Percentiles rank a stretch among this genome's conserved stretches.
phyloP scores from a whole-genome alignment of 139 green algal species.

The Chlorella ohadii region DNA sequence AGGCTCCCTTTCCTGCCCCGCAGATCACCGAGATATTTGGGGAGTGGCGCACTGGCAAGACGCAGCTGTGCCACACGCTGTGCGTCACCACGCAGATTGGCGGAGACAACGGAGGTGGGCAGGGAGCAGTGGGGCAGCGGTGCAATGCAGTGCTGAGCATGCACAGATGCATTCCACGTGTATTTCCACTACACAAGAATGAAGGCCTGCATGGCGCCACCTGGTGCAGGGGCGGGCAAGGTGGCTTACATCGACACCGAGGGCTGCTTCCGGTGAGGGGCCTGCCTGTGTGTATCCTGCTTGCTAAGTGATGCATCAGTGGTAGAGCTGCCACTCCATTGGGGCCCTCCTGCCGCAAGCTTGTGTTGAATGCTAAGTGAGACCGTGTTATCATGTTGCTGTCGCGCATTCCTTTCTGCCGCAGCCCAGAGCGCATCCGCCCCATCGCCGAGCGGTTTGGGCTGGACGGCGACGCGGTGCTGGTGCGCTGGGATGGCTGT shows the following conservation, averaged over 20 bases:
- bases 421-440: slow-evolving; percentile 78
- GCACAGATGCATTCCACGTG: no score
- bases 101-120: slow-evolving; percentile 23
- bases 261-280: slow-evolving; percentile 77
- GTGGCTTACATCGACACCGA: slow-evolving; percentile 95
- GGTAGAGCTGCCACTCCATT: no score
- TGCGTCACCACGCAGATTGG: slow-evolving; percentile 82
- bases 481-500: slow-evolving; percentile 22
- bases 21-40: slow-evolving; percentile 89
- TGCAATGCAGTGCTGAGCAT: no score
- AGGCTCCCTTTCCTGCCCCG: neutral
- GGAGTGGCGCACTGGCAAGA: slow-evolving; percentile 88
- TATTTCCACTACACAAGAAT: no score
- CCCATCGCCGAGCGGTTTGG: slow-evolving; percentile 87
- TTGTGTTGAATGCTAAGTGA: no score
- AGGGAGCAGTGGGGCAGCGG: neutral
- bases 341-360: no score
- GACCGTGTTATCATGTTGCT: no score
- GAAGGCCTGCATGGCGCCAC: no score
- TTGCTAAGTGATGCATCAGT: no score
- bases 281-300: no score
- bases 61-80: slow-evolving; percentile 87
- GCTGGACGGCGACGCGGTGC: slow-evolving; percentile 80
- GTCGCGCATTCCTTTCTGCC: no score
- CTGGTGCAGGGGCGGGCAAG: slow-evolving; percentile 34